Evolutionary conservation across 305 asterid species (phyloP).

Genomic region (Stenogyne calaminthoides): DNA sequence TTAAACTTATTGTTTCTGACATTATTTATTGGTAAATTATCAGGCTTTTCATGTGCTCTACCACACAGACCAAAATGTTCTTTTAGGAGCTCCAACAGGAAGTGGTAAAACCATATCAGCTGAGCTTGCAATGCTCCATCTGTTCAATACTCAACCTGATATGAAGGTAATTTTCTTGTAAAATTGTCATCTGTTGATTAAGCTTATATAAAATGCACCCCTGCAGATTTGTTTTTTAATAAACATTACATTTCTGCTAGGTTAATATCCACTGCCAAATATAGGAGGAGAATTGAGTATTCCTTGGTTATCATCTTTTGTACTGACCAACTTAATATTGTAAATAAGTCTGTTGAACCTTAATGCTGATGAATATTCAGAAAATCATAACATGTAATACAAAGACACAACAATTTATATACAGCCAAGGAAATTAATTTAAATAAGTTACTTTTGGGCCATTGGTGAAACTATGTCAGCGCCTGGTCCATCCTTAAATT

Average conservation of each 20-base stretch:
- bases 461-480: slow-evolving; percentile 14
- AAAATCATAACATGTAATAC: background rate
- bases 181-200: slow-evolving; percentile 2
- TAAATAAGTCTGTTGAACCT: slow-evolving; percentile 16
- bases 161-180: slow-evolving; percentile 87
- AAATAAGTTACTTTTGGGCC: background rate
- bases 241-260: slow-evolving; percentile 4
- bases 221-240: background rate
- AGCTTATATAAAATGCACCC: background rate
- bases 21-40: slow-evolving; percentile 28
- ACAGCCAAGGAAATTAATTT: background rate
- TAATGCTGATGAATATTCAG: background rate
- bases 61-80: slow-evolving; percentile 93
- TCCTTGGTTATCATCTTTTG: slow-evolving; percentile 9
- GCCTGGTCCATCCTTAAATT: slow-evolving; percentile 14
- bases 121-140: slow-evolving; percentile 98
- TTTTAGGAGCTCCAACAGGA: slow-evolving; percentile 98
- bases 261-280: slow-evolving; percentile 1
- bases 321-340: slow-evolving; percentile 20
- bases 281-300: background rate
- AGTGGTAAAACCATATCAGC: slow-evolving; percentile 99
- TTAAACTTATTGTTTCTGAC: slow-evolving; percentile 35
- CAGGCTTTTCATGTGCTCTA: slow-evolving; percentile 96
- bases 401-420: slow-evolving; percentile 5
- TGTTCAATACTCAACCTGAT: slow-evolving; percentile 90